These are phyloP conservation scores for Fusarium sp. DNA, from an alignment of 2,329 filamentous ascomycete genomes.

Conservation along the genomic window DNA sequence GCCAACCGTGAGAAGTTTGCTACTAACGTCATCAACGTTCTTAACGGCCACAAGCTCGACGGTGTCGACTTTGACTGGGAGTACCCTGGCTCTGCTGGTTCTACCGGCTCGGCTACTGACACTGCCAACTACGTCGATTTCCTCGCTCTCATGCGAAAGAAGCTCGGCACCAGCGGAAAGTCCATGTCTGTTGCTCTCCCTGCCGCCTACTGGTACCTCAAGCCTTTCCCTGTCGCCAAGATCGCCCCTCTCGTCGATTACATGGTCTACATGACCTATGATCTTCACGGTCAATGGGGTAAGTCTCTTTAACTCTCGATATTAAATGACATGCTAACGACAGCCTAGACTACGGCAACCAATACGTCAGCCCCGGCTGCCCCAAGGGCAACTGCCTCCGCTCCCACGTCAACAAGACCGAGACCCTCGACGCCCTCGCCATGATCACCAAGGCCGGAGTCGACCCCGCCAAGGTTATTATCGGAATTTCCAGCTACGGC, in stretches of 20 bases:
- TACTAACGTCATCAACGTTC: slow-evolving; percentile 53
- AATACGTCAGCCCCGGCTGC: slow-evolving; percentile 43
- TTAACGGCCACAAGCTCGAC: slow-evolving; percentile 54
- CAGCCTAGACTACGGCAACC: slow-evolving; percentile 41
- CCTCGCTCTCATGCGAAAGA: slow-evolving; percentile 45
- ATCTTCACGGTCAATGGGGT: slow-evolving; percentile 52
- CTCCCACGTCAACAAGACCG: slow-evolving; percentile 54
- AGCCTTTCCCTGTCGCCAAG: slow-evolving; percentile 48
- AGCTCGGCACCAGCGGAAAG: slow-evolving; percentile 46
- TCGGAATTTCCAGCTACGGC: slow-evolving; percentile 47
- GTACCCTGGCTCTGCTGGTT: slow-evolving; percentile 51
- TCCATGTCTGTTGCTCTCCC: slow-evolving; percentile 53
- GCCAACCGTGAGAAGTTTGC: slow-evolving; percentile 54
- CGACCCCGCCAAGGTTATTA: slow-evolving; percentile 46
- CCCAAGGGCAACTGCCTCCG: slow-evolving; percentile 50
- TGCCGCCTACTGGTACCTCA: slow-evolving; percentile 55
- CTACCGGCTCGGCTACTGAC: slow-evolving; percentile 46
- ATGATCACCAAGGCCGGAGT: slow-evolving; percentile 54
- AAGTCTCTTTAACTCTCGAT: neutral
- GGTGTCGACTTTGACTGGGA: slow-evolving; percentile 63
- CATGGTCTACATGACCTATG: slow-evolving; percentile 54
- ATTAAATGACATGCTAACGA: neutral
- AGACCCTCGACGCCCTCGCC: slow-evolving; percentile 50
- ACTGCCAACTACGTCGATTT: slow-evolving; percentile 51
- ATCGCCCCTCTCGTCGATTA: slow-evolving; percentile 51